Evolutionary conservation across 2,329 filamentous ascomycete genomes (phyloP).

Genomic region (Penicillium sp.): DNA sequence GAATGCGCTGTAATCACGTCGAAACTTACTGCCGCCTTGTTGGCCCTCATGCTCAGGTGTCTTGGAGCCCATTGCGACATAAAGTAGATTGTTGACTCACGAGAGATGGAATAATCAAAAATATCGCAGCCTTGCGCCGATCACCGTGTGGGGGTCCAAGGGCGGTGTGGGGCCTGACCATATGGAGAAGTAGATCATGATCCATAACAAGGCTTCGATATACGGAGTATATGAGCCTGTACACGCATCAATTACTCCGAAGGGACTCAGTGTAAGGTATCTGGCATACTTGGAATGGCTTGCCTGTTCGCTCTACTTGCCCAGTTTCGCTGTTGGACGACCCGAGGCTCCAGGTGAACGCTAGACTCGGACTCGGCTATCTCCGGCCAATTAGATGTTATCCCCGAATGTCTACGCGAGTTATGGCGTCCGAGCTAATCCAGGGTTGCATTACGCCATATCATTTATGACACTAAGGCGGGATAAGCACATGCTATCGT

Average conservation of each 20-base stretch:
- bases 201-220: not conserved
- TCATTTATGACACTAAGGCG: not conserved
- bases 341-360: not conserved
- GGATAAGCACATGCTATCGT: not conserved
- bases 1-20: not conserved
- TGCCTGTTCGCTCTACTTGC: no score
- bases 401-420: not conserved
- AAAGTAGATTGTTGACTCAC: conserved; percentile 1
- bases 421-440: no score
- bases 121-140: not conserved
- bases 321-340: no score
- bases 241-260: not conserved
- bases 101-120: not conserved
- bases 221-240: not conserved
- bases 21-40: conserved; percentile 33
- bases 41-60: conserved; percentile 39
- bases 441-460: not conserved
- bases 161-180: conserved; percentile 4
- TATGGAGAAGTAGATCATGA: not conserved
- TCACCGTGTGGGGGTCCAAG: not conserved
- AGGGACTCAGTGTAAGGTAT: rapidly evolving
- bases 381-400: not conserved
- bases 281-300: no score
- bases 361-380: not conserved
- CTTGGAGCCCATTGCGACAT: conserved; percentile 44